phyloP scores from a whole-genome alignment of 2,329 filamentous ascomycete species.

The Fusarium udum region DNA sequence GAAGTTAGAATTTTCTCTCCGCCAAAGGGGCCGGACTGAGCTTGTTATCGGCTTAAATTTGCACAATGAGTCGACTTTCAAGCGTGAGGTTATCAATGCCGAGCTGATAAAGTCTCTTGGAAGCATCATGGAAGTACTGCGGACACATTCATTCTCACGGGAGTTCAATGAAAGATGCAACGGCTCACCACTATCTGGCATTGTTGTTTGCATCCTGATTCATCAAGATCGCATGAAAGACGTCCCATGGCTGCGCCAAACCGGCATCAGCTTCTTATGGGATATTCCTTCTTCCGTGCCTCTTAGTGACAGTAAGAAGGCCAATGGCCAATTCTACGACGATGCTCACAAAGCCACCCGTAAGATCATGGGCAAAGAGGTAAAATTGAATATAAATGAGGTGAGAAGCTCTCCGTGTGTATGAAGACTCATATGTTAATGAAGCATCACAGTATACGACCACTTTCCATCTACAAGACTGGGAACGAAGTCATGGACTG shows the following conservation, averaged over 20 bases:
- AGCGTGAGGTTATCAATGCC: neutral
- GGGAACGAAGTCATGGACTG: neutral
- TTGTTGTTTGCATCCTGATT: neutral
- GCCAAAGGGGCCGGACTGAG: neutral
- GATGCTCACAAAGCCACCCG: neutral
- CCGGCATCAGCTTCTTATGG: neutral
- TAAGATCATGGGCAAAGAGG: neutral
- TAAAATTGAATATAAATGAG: neutral
- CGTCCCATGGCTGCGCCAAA: neutral
- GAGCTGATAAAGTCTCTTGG: neutral
- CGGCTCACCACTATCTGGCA: neutral
- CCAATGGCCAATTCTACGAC: neutral
- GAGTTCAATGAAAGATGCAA: neutral
- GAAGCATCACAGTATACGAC: neutral
- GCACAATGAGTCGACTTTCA: neutral
- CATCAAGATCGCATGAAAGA: neutral
- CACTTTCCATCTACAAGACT: neutral
- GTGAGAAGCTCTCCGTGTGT: neutral
- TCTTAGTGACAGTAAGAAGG: neutral
- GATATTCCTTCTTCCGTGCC: neutral
- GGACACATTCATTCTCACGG: neutral
- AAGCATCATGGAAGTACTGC: neutral
- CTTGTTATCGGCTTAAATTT: neutral
- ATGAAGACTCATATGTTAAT: rapidly evolving
- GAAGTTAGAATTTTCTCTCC: neutral